Evolutionary conservation across 805 yeast species (phyloP).

Genomic region (Debaryomyces maramus): DNA sequence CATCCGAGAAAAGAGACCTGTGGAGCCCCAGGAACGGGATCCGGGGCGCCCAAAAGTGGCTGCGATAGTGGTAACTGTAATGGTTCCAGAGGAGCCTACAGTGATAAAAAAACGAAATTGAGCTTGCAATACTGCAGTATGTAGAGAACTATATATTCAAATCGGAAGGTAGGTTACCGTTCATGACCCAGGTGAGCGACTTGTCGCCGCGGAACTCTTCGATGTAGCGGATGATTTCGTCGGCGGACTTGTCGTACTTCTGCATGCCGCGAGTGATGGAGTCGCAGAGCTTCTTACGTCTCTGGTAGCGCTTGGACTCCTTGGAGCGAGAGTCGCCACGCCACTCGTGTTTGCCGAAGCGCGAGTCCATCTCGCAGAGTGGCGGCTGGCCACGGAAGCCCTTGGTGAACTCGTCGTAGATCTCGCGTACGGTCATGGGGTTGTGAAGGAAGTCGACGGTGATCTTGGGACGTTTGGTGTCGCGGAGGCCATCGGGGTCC

Average conservation of each 20-base stretch:
- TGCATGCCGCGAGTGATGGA: slow-evolving; percentile 43
- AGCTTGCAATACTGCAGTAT: no score
- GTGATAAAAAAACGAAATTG: no score
- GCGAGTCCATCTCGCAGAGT: slow-evolving; percentile 40
- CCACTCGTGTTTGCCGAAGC: slow-evolving; percentile 47
- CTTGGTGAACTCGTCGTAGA: slow-evolving; percentile 44
- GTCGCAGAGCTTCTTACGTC: slow-evolving; percentile 44
- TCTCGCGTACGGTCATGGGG: slow-evolving; percentile 45
- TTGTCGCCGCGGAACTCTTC: slow-evolving; percentile 45
- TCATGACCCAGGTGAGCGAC: slow-evolving; percentile 48
- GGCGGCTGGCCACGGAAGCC: slow-evolving; percentile 48
- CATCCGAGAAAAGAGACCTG: no score
- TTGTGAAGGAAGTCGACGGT: slow-evolving; percentile 41
- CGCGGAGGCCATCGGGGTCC: slow-evolving; percentile 6
- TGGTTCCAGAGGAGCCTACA: no score
- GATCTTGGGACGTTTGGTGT: slow-evolving; percentile 36
- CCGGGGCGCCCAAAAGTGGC: no score
- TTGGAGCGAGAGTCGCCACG: slow-evolving; percentile 47
- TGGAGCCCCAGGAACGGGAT: no score
- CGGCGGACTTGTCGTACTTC: slow-evolving; percentile 40
- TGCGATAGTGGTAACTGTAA: no score
- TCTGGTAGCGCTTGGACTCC: slow-evolving; percentile 43
- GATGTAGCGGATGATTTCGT: slow-evolving; percentile 40
- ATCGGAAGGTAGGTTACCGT: slow-evolving; percentile 43
- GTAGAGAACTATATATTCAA: slow-evolving; percentile 13